A percentile compares a stretch with the other conserved stretches of the same genome.
These are phyloP conservation scores for Amphirosellinia nigrospora DNA, from an alignment of 495 filamentous ascomycete genomes.

Conservation along the genomic window DNA sequence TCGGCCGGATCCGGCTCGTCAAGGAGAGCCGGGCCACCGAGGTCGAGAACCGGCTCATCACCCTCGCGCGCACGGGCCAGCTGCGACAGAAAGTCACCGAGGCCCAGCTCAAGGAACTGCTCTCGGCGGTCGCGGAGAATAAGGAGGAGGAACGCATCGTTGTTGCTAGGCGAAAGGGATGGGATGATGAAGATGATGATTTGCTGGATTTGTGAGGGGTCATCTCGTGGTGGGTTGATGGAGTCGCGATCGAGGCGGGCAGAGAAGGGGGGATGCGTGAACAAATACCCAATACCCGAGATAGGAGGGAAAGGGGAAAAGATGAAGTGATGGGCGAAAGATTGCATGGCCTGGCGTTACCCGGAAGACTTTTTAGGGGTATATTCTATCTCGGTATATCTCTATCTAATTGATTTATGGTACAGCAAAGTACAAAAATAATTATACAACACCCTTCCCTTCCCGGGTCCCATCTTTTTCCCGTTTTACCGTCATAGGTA, in stretches of 20 bases:
- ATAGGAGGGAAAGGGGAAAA: background rate
- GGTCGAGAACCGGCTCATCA: constrained; percentile 91
- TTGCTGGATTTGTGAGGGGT: constrained; percentile 65
- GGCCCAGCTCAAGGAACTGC: constrained; percentile 87
- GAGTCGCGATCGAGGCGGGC: no score
- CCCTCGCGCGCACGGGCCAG: constrained; percentile 86
- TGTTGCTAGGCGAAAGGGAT: constrained; percentile 80
- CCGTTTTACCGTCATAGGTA: background rate
- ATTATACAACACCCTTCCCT: constrained; percentile 13
- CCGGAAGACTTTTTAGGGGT: background rate
- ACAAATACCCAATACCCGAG: background rate
- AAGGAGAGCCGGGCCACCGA: constrained; percentile 90
- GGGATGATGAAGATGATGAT: constrained; percentile 87
- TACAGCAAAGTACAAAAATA: constrained; percentile 11
- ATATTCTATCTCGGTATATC: constrained; percentile 12
- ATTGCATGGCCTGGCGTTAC: constrained; percentile 35
- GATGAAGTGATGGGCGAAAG: background rate
- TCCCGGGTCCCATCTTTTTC: background rate
- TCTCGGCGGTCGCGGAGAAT: constrained; percentile 81
- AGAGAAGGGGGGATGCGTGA: background rate
- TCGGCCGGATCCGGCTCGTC: constrained; percentile 93
- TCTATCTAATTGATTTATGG: constrained; percentile 16
- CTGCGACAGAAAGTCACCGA: constrained; percentile 88
- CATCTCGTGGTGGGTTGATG: no score
- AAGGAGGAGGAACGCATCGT: constrained; percentile 79